Base-by-base conservation (phyloP, 345 rosid species). In the Salix arbutifolia region DNA sequence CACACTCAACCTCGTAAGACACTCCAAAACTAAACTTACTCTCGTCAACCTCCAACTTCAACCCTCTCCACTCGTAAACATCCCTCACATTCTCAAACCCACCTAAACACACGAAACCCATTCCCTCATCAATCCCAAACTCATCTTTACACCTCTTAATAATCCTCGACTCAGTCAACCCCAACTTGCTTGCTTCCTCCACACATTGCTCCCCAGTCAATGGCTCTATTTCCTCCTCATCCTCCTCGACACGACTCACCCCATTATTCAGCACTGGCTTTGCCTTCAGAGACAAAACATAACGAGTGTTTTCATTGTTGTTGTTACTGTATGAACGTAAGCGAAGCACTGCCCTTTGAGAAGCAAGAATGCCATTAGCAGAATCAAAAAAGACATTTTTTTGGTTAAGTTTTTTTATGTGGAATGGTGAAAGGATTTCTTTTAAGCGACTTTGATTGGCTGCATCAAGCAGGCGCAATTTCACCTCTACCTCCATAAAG, bases 221-320 rank as follows among this genome's bases (percentile, higher is more conserved):
- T 0, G 79, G 83, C 1, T 91, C 92, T 50, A 93, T 60, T 2
- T 95, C 93, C 81, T 91, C 99, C 81, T 90, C 97, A 70, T 93
- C 96, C 80, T 95, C 97, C 71, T 89, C 96, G 14, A 95, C 97
- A 10, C 93, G 96, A 65, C 99, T 91, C 10, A 93, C 88, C 28
- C 98, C 97, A 28, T 93, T 79, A 35, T 84, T 73, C 19, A 91
- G 78, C 38, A 85, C 77, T 65, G 97, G 86, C 50, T 84, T 89
- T 33, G 90, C 88, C 69, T 91, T 95, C 25, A 93, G 96, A 4
- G 97, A 85, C 75, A 89, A 72, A 69, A 89, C 73, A 67, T 92
- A 90, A 65, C 87, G 87, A 60, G 88, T 38, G 69, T 77, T 44
- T 37, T 23, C 71, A 8, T 2, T 85, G 30, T 68, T 65, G 31